phyloP scores from a whole-genome alignment of 768 basidiomycete species.

The Austroboletus festivus region DNA sequence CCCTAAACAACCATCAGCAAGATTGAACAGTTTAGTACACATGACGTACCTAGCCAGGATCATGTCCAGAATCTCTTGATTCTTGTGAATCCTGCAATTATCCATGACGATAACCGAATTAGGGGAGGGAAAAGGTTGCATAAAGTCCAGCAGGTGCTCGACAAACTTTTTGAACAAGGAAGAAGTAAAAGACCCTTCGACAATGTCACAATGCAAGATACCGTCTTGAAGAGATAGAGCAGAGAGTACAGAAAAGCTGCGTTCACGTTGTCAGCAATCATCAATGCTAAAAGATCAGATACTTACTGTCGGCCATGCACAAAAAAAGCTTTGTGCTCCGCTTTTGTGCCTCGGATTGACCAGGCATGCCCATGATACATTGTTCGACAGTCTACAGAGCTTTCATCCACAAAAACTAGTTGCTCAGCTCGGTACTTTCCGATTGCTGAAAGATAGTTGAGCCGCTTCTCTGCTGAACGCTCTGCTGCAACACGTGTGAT shows the following conservation, averaged over 20 bases:
- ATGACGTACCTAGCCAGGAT: not conserved
- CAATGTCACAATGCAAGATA: not conserved
- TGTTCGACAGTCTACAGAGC: not conserved
- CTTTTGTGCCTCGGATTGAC: not conserved
- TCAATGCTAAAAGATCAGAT: not conserved
- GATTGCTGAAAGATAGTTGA: not conserved
- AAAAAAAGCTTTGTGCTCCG: not conserved
- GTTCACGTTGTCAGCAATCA: not conserved
- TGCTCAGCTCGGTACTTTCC: not conserved
- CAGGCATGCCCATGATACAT: not conserved
- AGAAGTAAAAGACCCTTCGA: not conserved
- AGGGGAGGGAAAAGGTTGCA: not conserved
- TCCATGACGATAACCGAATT: not conserved
- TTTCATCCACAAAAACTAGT: not conserved
- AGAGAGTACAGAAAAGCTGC: not conserved
- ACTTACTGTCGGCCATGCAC: not conserved
- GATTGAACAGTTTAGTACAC: not conserved
- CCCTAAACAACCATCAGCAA: not conserved
- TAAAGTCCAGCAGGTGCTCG: not conserved
- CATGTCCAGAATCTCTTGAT: not conserved
- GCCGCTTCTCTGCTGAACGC: not conserved
- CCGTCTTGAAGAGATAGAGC: not conserved
- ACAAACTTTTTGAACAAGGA: not conserved
- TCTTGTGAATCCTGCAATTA: not conserved
- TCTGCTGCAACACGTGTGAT: not conserved